Percentiles rank a stretch among this genome's conserved stretches.
Conservation (phyloP, 352 stramenopile genomes). For the Globisporangium polare region DNA sequence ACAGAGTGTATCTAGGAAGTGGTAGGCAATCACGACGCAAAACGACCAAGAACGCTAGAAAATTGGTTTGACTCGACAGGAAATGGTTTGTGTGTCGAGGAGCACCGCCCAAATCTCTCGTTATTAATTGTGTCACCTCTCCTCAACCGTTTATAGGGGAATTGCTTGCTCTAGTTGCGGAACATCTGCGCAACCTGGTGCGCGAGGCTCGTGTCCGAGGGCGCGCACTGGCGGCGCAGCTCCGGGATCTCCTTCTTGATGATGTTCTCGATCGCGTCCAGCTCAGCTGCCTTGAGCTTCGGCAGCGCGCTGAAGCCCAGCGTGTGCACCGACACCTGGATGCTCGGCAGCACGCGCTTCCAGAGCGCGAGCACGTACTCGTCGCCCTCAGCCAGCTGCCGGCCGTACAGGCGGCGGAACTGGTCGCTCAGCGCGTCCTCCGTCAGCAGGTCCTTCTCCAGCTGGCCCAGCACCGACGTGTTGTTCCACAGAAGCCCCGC, state of each 20-base stretch:
- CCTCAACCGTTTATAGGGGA: neutral
- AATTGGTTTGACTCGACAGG: neutral
- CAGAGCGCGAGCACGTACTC: conserved; percentile 96
- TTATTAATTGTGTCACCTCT: neutral
- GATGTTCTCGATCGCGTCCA: conserved; percentile 88
- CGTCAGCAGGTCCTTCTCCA: conserved; percentile 84
- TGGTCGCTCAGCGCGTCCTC: conserved; percentile 88
- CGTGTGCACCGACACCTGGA: conserved; percentile 85
- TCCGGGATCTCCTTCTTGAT: conserved; percentile 86
- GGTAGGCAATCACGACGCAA: too few species aligned
- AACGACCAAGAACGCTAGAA: neutral
- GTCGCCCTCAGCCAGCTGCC: conserved; percentile 95
- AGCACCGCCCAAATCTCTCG: neutral
- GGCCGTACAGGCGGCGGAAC: conserved; percentile 93
- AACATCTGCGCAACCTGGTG: conserved; percentile 88
- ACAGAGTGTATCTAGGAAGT: neutral
- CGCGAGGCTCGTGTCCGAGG: conserved; percentile 73
- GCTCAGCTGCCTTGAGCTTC: conserved; percentile 79
- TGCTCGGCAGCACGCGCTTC: conserved; percentile 83
- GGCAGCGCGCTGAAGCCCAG: conserved; percentile 80
- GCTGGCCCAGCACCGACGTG: conserved; percentile 75
- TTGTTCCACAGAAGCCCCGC: conserved; percentile 90
- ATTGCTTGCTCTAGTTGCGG: conserved; percentile 31
- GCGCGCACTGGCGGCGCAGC: conserved; percentile 83
- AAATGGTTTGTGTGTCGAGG: neutral